A percentile compares a stretch with the other conserved stretches of the same genome.
These are phyloP conservation scores for Triglochin maritima DNA, from an alignment of 106 monocot genomes.

Conservation along the genomic window DNA sequence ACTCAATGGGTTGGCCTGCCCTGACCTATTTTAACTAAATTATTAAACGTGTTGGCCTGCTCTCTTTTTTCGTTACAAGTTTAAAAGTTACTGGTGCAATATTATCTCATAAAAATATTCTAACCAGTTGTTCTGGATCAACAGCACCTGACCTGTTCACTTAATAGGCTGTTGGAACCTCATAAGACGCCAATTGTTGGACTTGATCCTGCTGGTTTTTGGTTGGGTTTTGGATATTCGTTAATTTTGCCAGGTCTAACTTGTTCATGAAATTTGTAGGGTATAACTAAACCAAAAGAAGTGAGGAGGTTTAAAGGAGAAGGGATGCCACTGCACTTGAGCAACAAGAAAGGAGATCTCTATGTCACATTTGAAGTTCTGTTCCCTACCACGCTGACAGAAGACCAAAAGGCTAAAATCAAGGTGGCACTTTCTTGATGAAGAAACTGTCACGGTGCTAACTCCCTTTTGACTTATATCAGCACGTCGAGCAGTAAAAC, in stretches of 20 bases:
- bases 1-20: too few relatives aligned
- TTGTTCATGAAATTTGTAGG: conserved; percentile 32
- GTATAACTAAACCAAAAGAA: conserved; percentile 80
- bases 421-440: conserved; percentile 54
- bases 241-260: neutral
- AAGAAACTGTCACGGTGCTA: neutral
- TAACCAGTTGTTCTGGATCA: neutral
- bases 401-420: conserved; percentile 83
- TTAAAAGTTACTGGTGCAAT: too few relatives aligned
- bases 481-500: neutral
- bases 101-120: neutral
- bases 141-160: neutral
- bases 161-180: too few relatives aligned
- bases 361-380: conserved; percentile 66
- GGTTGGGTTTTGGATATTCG: too few relatives aligned
- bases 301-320: conserved; percentile 88
- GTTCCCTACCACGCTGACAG: conserved; percentile 69
- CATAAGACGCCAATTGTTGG: too few relatives aligned
- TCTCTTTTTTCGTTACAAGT: too few relatives aligned
- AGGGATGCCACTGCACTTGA: conserved; percentile 83
- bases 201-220: too few relatives aligned
- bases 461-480: neutral
- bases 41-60: too few relatives aligned
- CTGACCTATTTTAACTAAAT: too few relatives aligned
- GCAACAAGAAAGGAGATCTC: conserved; percentile 77